Conservation (phyloP, 2,329 filamentous ascomycete species). For the Cladosporium colombiae region DNA sequence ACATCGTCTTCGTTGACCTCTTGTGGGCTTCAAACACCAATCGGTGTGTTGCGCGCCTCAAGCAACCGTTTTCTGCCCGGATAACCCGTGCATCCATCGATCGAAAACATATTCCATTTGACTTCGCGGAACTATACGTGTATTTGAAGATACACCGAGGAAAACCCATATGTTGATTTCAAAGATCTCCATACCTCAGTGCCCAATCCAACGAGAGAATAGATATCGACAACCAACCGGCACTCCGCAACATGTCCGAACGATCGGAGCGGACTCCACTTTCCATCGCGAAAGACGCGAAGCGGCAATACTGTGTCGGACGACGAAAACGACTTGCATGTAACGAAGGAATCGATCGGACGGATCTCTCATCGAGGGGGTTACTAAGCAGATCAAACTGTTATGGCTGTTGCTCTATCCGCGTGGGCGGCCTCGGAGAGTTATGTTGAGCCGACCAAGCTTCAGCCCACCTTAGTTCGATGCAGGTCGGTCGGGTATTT, state of each 20-base stretch:
- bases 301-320: background rate
- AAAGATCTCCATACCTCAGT: background rate
- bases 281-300: background rate
- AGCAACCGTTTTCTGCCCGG: too few species aligned
- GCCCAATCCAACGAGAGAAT: background rate
- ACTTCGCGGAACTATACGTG: too few species aligned
- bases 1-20: too few species aligned
- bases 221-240: background rate
- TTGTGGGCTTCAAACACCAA: too few species aligned
- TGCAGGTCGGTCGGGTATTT: background rate
- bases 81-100: too few species aligned
- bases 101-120: too few species aligned
- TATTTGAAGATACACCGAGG: background rate
- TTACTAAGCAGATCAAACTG: background rate
- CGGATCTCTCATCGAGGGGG: background rate
- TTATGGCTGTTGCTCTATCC: background rate
- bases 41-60: too few species aligned
- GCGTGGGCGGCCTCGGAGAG: background rate
- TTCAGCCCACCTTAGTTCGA: background rate
- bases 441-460: background rate
- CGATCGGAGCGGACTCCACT: background rate
- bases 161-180: background rate
- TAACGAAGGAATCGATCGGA: background rate
- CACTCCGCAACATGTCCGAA: slow-evolving; percentile 8
- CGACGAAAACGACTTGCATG: background rate